These are phyloP conservation scores for Colletotrichum echinochloae DNA, from an alignment of 2,329 filamentous ascomycete species.

Conservation along the genomic window DNA sequence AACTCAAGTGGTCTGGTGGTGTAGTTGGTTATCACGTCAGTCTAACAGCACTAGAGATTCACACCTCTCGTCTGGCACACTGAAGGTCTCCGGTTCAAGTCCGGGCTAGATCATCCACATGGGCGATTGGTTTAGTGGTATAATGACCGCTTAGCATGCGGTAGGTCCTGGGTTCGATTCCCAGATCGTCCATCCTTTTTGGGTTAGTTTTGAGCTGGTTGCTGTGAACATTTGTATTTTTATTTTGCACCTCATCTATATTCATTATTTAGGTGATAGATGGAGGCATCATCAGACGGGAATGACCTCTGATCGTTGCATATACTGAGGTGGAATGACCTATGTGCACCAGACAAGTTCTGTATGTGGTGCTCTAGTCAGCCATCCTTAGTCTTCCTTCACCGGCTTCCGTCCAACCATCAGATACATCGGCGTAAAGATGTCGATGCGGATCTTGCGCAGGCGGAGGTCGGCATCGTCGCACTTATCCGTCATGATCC, in stretches of 20 bases:
- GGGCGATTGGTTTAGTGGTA: slow-evolving; percentile 40
- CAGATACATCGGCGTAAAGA: slow-evolving; percentile 96
- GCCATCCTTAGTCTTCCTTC: slow-evolving; percentile 42
- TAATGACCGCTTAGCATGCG: slow-evolving; percentile 41
- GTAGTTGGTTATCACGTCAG: slow-evolving; percentile 63
- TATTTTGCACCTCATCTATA: too few relatives aligned
- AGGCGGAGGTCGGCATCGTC: slow-evolving; percentile 89
- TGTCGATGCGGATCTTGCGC: slow-evolving; percentile 90
- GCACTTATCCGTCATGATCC: slow-evolving; percentile 97
- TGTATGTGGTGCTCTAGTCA: too few relatives aligned
- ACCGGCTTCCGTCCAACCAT: slow-evolving; percentile 87
- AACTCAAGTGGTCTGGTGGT: slow-evolving; percentile 43
- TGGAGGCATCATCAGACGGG: too few relatives aligned
- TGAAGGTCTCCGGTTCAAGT: slow-evolving; percentile 41
- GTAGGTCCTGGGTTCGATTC: slow-evolving; percentile 39
- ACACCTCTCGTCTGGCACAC: slow-evolving; percentile 2
- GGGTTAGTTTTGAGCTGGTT: background rate
- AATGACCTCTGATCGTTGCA: background rate
- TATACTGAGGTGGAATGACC: background rate
- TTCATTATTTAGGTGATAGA: too few relatives aligned
- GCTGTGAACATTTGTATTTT: background rate
- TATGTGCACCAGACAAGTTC: too few relatives aligned
- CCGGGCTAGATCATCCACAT: slow-evolving; percentile 32
- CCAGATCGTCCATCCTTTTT: slow-evolving; percentile 36
- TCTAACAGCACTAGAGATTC: slow-evolving; percentile 55